A percentile compares a stretch with the other conserved stretches of the same genome.
Evolutionary conservation across 176 grass and related monocot genomes (phyloP).

Genomic region (Raddia guianensis): DNA sequence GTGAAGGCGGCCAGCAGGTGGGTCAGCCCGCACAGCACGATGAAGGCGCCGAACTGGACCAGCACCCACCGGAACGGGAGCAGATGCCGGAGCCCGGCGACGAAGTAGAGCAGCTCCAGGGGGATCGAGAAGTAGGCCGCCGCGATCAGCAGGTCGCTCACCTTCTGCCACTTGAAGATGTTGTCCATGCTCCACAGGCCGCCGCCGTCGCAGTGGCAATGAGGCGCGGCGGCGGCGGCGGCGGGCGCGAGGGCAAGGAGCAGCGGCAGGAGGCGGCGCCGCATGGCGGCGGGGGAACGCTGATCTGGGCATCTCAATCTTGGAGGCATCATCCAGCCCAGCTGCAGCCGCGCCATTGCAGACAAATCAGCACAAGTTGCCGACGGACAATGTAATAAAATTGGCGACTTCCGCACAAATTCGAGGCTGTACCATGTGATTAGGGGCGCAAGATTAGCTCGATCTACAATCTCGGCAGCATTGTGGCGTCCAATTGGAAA

Average conservation of each 20-base stretch:
- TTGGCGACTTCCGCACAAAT: conserved; percentile 6
- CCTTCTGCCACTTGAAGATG: conserved; percentile 91
- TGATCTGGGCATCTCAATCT: conserved; percentile 47
- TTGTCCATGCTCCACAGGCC: conserved; percentile 66
- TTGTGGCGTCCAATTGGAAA: conserved; percentile 31
- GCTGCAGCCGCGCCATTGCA: conserved; percentile 34
- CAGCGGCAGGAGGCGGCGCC: conserved; percentile 21
- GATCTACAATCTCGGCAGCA: conserved; percentile 29
- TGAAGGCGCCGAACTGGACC: conserved; percentile 88
- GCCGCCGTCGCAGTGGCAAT: conserved; percentile 43
- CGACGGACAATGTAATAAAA: background rate
- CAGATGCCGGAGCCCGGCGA: conserved; percentile 68
- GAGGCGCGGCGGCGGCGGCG: background rate
- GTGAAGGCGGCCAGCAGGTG: conserved; percentile 92
- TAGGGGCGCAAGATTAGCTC: background rate
- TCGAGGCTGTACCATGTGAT: conserved; percentile 30
- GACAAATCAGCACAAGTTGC: conserved; percentile 28
- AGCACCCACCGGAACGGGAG: conserved; percentile 97
- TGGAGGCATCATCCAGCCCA: conserved; percentile 34
- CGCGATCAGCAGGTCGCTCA: conserved; percentile 91
- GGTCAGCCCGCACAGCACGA: conserved; percentile 93
- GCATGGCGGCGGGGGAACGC: conserved; percentile 11
- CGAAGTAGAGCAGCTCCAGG: conserved; percentile 89
- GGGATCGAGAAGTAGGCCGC: conserved; percentile 91
- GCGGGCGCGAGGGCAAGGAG: conserved; percentile 1